These are phyloP conservation scores for Apiotrichum siamense DNA, from an alignment of 1,284 basidiomycete species.

Conservation along the genomic window DNA sequence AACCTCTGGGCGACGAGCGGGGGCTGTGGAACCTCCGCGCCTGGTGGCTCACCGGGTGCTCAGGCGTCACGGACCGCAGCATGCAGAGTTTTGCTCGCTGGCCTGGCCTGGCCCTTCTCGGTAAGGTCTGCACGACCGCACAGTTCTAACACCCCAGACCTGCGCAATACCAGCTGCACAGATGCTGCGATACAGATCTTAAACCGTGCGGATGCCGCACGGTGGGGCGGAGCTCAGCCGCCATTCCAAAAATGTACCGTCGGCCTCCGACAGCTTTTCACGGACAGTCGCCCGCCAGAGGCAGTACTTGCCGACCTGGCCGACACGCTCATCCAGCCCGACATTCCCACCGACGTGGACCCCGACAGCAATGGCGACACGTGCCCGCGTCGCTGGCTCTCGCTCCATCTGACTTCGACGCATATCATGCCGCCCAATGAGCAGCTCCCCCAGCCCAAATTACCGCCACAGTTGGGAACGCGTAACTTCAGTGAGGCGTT, in stretches of 20 bases:
- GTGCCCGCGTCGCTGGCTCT: constrained; percentile 4
- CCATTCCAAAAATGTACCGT: constrained; percentile 32
- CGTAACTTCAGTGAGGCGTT: neutral
- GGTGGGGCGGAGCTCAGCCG: constrained; percentile 24
- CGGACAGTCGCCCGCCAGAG: constrained; percentile 11
- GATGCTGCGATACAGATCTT: constrained; percentile 21
- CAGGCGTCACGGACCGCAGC: constrained; percentile 23
- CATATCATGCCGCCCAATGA: neutral
- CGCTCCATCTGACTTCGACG: constrained; percentile 15
- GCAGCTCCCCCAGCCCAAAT: constrained; percentile 5
- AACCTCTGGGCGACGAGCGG: constrained; percentile 6
- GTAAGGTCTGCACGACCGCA: constrained; percentile 13
- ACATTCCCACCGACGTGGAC: neutral
- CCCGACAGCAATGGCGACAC: neutral
- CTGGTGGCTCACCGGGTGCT: constrained; percentile 24
- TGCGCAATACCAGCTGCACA: constrained; percentile 37
- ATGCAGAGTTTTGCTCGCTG: constrained; percentile 31
- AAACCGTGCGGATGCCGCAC: constrained; percentile 20
- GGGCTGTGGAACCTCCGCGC: constrained; percentile 29
- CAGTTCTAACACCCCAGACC: constrained; percentile 18
- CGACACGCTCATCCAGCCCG: constrained; percentile 22
- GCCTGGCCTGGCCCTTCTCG: constrained; percentile 35
- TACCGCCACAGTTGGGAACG: neutral
- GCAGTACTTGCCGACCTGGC: constrained; percentile 23
- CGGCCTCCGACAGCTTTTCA: constrained; percentile 29